phyloP scores from a whole-genome alignment of 192 early-diverging fungal genomes.

The Coemansia sp. region DNA sequence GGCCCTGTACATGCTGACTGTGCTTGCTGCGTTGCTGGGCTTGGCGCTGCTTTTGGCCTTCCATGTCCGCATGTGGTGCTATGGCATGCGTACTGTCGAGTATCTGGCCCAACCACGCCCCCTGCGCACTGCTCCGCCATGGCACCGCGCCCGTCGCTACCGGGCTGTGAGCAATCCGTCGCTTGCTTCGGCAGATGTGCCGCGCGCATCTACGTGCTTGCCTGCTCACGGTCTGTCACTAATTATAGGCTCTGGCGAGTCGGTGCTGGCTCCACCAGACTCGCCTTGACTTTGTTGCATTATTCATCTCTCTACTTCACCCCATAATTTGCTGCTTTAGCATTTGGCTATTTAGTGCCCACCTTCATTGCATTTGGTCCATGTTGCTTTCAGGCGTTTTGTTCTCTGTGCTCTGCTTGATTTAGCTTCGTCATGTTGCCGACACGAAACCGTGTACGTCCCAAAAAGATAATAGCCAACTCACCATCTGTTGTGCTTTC shows the following conservation, averaged over 20 bases:
- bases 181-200: background rate
- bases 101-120: constrained; percentile 24
- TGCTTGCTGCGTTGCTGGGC: constrained; percentile 23
- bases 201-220: constrained; percentile 14
- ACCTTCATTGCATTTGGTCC: no score
- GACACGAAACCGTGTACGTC: constrained; percentile 25
- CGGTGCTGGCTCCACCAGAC: constrained; percentile 10
- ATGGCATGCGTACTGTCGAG: constrained; percentile 34
- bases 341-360: no score
- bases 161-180: constrained; percentile 12
- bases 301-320: background rate
- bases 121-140: constrained; percentile 10
- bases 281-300: constrained; percentile 6
- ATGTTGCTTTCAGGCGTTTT: no score
- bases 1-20: constrained; percentile 21
- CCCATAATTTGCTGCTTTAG: no score
- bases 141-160: constrained; percentile 22
- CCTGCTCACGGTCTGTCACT: constrained; percentile 21
- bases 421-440: constrained; percentile 21
- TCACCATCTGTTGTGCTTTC: constrained; percentile 16
- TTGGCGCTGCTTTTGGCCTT: constrained; percentile 33
- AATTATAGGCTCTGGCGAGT: constrained; percentile 37
- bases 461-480: constrained; percentile 14
- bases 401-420: no score
- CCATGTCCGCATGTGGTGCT: constrained; percentile 38